Conservation (phyloP, 2,329 filamentous ascomycete genomes). For the Claviceps fusiformis region DNA sequence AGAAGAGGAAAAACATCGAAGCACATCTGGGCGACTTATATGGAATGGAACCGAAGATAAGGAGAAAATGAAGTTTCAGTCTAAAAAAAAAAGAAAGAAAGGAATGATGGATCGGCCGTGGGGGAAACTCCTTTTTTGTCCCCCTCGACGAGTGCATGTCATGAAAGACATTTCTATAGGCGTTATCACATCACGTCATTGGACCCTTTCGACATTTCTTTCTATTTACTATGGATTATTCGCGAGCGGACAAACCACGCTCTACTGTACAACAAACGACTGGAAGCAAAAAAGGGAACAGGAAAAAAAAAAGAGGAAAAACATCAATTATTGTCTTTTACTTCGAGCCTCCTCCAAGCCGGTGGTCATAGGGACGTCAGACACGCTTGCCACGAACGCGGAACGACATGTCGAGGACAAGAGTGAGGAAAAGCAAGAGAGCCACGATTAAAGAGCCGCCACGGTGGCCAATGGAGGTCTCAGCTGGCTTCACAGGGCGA, state of each 20-base stretch:
- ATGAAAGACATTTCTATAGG: neutral
- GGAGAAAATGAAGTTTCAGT: neutral
- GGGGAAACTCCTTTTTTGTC: neutral
- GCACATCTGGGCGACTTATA: neutral
- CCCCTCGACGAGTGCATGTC: neutral
- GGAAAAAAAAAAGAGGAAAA: neutral
- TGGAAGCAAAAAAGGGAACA: neutral
- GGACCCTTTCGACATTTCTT: neutral
- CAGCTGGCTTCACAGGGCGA: constrained; percentile 4
- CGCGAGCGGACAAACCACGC: neutral
- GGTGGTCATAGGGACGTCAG: neutral
- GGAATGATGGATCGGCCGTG: neutral
- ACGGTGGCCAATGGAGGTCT: neutral
- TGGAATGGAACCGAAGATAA: neutral
- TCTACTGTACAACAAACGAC: neutral
- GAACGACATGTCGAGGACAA: neutral
- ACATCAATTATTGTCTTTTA: neutral
- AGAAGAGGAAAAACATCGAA: neutral
- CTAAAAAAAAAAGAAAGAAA: neutral
- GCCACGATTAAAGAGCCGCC: neutral
- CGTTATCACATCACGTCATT: constrained; percentile 7
- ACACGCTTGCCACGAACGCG: neutral
- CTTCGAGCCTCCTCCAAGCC: neutral
- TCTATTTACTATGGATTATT: neutral
- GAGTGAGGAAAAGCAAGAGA: too few species aligned